A percentile compares a stretch with the other conserved stretches of the same genome.
phyloP scores from a whole-genome alignment of 176 grass and related monocot genomes.

The Eragrostis nindensis region DNA sequence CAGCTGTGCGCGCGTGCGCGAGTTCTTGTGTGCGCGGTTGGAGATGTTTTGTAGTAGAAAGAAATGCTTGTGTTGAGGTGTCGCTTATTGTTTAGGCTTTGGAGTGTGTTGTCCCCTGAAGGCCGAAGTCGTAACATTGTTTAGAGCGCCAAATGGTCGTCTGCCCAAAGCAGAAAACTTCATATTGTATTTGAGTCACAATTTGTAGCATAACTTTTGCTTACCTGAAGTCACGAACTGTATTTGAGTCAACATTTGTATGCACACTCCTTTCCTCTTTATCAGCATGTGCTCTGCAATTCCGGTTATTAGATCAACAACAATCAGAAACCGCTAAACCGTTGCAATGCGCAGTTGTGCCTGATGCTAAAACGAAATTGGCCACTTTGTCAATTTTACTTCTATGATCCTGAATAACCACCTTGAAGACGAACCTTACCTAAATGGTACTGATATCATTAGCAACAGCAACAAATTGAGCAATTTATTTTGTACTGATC shows the following conservation, averaged over 20 bases:
- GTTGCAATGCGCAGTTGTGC: neutral
- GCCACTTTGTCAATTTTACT: neutral
- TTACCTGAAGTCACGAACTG: neutral
- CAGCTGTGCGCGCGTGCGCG: neutral
- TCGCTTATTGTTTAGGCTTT: no score
- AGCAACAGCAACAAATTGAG: neutral
- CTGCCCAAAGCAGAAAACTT: neutral
- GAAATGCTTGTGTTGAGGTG: neutral
- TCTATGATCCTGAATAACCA: neutral
- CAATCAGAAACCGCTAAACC: neutral
- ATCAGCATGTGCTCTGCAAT: no score
- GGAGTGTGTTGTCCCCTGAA: neutral
- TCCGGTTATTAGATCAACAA: neutral
- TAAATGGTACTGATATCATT: neutral
- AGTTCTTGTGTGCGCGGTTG: neutral
- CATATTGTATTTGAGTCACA: neutral
- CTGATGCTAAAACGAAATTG: no score
- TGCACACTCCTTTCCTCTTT: no score
- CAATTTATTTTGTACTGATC: slow-evolving; percentile 1
- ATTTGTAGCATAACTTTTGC: neutral
- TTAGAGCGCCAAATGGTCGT: neutral
- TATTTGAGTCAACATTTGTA: no score
- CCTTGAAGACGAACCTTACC: neutral
- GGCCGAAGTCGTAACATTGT: neutral
- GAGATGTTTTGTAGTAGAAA: neutral